Evolutionary conservation across 129 eudicot genomes (phyloP), one percentile per base, ranked within the genome.

Genomic region (Glebionis coronaria): DNA sequence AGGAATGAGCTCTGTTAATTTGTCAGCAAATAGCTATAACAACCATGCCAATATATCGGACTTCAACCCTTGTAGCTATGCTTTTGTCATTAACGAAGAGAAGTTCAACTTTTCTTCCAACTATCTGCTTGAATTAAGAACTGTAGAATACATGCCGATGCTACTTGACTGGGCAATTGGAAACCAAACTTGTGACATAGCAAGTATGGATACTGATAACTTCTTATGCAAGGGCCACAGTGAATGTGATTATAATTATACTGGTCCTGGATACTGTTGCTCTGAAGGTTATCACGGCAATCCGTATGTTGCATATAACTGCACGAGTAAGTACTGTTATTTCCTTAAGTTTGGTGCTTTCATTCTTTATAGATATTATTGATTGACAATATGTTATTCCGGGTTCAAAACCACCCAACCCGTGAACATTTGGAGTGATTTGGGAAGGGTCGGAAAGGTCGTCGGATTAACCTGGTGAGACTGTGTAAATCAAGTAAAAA

Each of bases 141-240:
- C 28, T 13, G 0, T 0, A 11, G 12, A 0, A 28, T 52, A 1
- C 71, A 55, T 80, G 76, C 81, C 84, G 0, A 46, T 71, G 52
- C 46, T 71, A 44, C 78, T 75, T 9, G 84, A 80, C 12, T 80
- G 84, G 84, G 78, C 60, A 6, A 65, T 80, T 11, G 78, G 81
- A n/a, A 19, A 76, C 23, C 3, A 0, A 8, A 51, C 61, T 27
- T 80, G 75, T 62, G 60, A 50, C 0, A 12, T 0, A 14, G 81
- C 56, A 23, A 31, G 20, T 12, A 3, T 0, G 5, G 18, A 57
- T 3, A 0, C 58, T 5, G 5, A 3, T 1, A 1, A 2, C 1
- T 76, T 64, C 58, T 51, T 60, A 1, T 83, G 88, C 73, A 61
- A 47, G 15, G 19, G 56, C 12, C 54, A 79, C 64, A 78, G 70